Evolutionary conservation across 2,329 filamentous ascomycete genomes (phyloP), one percentile per base, ranked within the genome.

Genomic region (Phialophora tarda): DNA sequence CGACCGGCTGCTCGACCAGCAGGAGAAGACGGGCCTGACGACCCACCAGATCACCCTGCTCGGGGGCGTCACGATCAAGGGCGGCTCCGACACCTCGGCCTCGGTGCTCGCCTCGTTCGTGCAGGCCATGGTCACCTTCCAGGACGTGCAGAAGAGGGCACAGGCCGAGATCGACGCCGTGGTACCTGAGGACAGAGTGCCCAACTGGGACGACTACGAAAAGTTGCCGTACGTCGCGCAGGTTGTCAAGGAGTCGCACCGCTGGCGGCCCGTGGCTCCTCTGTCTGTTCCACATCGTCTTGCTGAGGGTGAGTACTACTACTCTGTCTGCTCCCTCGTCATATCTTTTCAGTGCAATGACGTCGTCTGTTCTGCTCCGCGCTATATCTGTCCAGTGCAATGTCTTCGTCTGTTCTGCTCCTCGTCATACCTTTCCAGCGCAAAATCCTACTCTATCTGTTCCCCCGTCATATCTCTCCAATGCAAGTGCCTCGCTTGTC

Each of bases 201-300:
- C 78, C 11, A 63, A 67, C 0, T 76, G 75, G 23, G 74, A 68
- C 2, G 77, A 78, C 63, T 69, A 73, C 30, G 62, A 67, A 1
- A 44, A 54, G 0, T 69, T 79, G 1, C 75, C 77, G 0, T 79
- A 77, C 28, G 66, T 78, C 8, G 65, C 71, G 6, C 77, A 76
- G 0, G 60, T 77, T 8, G 69, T 76, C 47, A 75, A 75, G 30
- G 77, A 75, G 68, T 68, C 74, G 30, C 71, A 74, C 59, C 76
- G 75, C 64, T 80, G 75, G 78, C 77, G 79, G 30, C 80, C 81
- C 0, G 76, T 80, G 0, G 78, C 78, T 1, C 80, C 82, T 0
- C 72, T 82, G 0, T 82, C 80, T 21, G 79, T 83, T 55, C 84
- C 84, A 0, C 82, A 83, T 62, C 77, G 78, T 17, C 75, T 79